Conservation (phyloP, 2,329 filamentous ascomycete species). For the Aspergillus caelatus region DNA sequence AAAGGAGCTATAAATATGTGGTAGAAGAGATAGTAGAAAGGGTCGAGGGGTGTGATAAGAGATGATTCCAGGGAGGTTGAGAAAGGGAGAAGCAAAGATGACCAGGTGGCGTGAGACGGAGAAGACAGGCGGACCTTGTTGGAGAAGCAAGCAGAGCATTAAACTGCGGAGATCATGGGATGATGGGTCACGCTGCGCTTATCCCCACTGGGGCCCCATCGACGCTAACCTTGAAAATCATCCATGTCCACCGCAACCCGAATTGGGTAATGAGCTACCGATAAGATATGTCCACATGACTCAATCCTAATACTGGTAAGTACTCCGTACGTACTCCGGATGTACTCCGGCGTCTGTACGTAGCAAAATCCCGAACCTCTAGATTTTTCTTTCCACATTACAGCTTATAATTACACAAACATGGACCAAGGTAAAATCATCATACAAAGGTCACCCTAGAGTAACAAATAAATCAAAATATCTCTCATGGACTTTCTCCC, state of each 20-base stretch:
- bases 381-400: constrained; percentile 12
- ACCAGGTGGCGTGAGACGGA: not conserved
- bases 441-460: constrained; percentile 2
- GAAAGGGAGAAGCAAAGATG: not conserved
- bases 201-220: not conserved
- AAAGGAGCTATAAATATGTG: not conserved
- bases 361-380: not conserved
- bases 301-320: too few relatives aligned
- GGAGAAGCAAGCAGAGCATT: not conserved
- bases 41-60: too few relatives aligned
- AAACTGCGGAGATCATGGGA: not conserved
- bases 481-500: constrained; percentile 6
- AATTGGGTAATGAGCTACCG: not conserved
- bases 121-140: not conserved
- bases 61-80: not conserved
- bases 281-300: not conserved
- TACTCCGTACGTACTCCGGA: too few relatives aligned
- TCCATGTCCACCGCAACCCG: constrained; percentile 2
- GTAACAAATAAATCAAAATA: constrained; percentile 16
- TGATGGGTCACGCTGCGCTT: too few relatives aligned
- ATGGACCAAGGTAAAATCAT: not conserved
- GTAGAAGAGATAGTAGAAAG: not conserved
- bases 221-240: not conserved
- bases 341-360: too few relatives aligned
- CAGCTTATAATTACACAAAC: constrained; percentile 18